Evolutionary conservation across 352 stramenopile species (phyloP), one percentile per base, ranked within the genome.

Genomic region (Phytophthora citricola): DNA sequence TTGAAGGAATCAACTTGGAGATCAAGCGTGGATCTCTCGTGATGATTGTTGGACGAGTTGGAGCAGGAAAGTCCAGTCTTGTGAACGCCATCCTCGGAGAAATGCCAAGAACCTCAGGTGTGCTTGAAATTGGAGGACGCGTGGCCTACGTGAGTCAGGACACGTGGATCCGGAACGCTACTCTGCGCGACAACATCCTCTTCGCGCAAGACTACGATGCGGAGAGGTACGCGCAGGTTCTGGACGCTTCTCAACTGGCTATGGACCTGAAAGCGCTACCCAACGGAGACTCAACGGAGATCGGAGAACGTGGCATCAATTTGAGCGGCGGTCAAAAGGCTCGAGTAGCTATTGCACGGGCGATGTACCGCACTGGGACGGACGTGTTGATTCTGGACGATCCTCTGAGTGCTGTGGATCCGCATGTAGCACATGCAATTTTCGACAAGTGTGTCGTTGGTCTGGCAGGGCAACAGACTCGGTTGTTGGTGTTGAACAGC

Each of bases 361-460:
- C 38, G 14, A 43, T 43, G 38, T 43, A 43, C n/a, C 38, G 38
- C 2, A 43, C 38, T n/a, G 38, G 8, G 38, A 43, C 38, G 38
- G 38, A 43, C 7, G 38, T 43, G 38, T 22, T 43, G 38, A 43
- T 43, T 43, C n/a, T 43, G 38, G 38, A 43, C 6, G 38, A 43
- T 20, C 38, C 38, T n/a, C 38, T 43, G 38, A 91, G 82, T 56
- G 95, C 96, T 5, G 89, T 99, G 2, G 97, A 99, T 58, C 88
- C 89, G 29, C 94, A 99, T 65, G 96, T 99, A 7, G 96, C 89
- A 0, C 89, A 94, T 56, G 85, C 95, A 59, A 72, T 99, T 20
- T 98, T 98, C 62, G 58, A 88, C 7, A 61, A 98, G 22, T 96
- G 90, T 52, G 88, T 99, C 22, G 48, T 71, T 24, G 65, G 55